Base-by-base conservation (phyloP, 345 rosid species). In the Raphanus raphanistrum region DNA sequence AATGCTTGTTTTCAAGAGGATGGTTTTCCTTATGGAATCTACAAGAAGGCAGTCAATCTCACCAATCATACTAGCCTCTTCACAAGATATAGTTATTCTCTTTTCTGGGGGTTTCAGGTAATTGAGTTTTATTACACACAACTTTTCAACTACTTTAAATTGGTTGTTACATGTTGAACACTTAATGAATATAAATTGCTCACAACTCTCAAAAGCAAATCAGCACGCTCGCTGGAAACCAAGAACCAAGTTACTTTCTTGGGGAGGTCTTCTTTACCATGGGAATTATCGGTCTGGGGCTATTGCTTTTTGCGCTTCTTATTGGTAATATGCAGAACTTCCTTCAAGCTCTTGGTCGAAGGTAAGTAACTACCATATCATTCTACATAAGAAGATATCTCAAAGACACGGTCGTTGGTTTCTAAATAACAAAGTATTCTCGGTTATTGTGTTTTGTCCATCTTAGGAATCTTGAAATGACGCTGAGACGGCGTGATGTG, bases 31-130 rank as follows among this genome's bases (percentile, higher is more conserved):
- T 90, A 89, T 74, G 98, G 97, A 63, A 86, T 92, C 75, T 92
- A 89, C 29, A 0, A 0, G 1, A 79, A 75, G 38, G 85, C 88
- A 8, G 91, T 92, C 75, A 82, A 74, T 36, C 96, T 94, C 63
- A 89, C 96, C 10, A 61, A 76, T 61, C 5, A 81, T 52, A 0
- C 26, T 28, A 84, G 73, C 43, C n/a, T 88, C 38, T 26, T 77
- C 81, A 89, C 80, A 8, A 87, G 92, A 94, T 94, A 87, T 29
- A 65, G 83, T 58, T 94, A 85, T 78, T 88, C 97, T 10, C 79
- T 94, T 62, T 94, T 89, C 69, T 92, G 95, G 98, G 98, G 98
- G 48, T 94, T 94, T 72, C 98, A 90, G 96, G 98, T 92, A 50
- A 50, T n/a, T 50, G 3, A 6, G 57, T 5, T 15, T 15, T 50